These are phyloP conservation scores for Solanum appendiculatum DNA, from an alignment of 257 asterid species.

Conservation along the genomic window DNA sequence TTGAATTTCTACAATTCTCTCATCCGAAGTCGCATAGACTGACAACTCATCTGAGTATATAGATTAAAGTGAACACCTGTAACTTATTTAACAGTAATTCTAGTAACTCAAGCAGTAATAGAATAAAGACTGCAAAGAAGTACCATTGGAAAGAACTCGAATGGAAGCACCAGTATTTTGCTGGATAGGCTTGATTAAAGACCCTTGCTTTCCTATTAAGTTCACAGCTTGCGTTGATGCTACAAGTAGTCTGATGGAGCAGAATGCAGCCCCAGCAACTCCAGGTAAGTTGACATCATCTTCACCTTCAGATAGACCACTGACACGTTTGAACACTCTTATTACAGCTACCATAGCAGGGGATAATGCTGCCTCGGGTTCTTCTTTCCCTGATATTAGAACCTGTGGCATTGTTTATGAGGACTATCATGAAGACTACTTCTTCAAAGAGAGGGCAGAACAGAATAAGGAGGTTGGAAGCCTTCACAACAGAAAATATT, in stretches of 20 bases:
- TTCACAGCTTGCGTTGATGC: constrained; percentile 74
- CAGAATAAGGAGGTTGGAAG: not conserved
- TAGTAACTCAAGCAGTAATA: not conserved
- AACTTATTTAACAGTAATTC: not conserved
- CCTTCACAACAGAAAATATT: not conserved
- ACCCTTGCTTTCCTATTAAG: constrained; percentile 82
- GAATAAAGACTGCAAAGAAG: not conserved
- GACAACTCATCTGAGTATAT: constrained; percentile 49
- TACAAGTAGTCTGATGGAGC: constrained; percentile 57
- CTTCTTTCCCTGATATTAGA: constrained; percentile 74
- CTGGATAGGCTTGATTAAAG: constrained; percentile 69
- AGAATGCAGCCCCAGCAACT: constrained; percentile 40
- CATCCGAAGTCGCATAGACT: constrained; percentile 61
- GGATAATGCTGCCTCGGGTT: constrained; percentile 53
- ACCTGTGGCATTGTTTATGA: constrained; percentile 32
- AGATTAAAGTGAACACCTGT: not conserved
- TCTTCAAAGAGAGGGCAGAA: not conserved
- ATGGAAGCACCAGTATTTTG: constrained; percentile 60
- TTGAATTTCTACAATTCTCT: constrained; percentile 78
- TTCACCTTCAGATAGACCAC: constrained; percentile 43
- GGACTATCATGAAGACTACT: not conserved
- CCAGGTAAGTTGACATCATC: constrained; percentile 27
- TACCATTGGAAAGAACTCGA: constrained; percentile 66
- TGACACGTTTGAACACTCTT: constrained; percentile 59
- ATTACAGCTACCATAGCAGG: constrained; percentile 79